Evolutionary conservation across 768 basidiomycete species (phyloP).

Genomic region (Trametes meyenii): DNA sequence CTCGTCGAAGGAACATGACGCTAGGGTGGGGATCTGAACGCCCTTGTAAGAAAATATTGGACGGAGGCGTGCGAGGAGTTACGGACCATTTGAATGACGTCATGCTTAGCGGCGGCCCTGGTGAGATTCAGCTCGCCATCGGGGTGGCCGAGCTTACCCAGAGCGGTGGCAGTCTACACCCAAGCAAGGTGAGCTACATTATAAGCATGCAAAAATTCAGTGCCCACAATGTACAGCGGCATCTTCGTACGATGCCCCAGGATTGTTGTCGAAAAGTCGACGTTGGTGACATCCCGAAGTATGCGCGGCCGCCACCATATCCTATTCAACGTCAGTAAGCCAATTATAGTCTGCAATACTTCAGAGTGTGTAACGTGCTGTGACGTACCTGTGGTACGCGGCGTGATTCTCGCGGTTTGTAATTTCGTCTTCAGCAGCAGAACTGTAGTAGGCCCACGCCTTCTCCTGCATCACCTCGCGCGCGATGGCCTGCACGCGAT

Average conservation of each 20-base stretch:
- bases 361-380: no score
- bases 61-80: neutral
- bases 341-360: no score
- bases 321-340: neutral
- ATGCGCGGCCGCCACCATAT: conserved; percentile 38
- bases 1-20: conserved; percentile 96
- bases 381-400: conserved; percentile 78
- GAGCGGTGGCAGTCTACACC: conserved; percentile 69
- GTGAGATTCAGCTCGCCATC: conserved; percentile 94
- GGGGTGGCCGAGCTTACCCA: conserved; percentile 94
- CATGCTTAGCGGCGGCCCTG: conserved; percentile 80
- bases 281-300: conserved; percentile 78
- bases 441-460: conserved; percentile 95
- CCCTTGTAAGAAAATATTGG: neutral
- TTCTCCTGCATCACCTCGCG: conserved; percentile 78
- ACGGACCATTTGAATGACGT: conserved; percentile 71
- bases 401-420: conserved; percentile 87
- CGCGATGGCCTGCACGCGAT: conserved; percentile 67
- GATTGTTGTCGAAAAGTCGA: conserved; percentile 84
- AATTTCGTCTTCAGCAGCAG: conserved; percentile 93
- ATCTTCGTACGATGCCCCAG: conserved; percentile 76
- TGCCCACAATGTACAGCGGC: conserved; percentile 61
- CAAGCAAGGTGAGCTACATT: neutral
- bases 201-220: no score
- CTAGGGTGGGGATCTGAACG: conserved; percentile 86